Percentiles rank a stretch among this genome's conserved stretches.
These are phyloP conservation scores for Suillus brevipes DNA, from an alignment of 768 basidiomycete species.

Conservation along the genomic window DNA sequence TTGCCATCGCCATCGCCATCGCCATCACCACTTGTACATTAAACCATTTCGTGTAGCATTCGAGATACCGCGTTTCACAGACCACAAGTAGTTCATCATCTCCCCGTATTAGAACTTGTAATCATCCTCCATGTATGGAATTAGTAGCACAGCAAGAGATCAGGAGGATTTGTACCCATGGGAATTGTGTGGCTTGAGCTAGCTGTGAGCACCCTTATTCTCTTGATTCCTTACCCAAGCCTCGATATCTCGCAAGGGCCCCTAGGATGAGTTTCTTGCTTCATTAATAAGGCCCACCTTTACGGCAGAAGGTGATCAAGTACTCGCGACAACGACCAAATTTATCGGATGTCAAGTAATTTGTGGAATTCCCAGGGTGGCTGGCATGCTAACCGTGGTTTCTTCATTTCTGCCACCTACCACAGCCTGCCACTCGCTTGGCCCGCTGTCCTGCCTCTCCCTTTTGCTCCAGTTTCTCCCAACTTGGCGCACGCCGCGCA, in stretches of 20 bases:
- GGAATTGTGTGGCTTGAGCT: not conserved
- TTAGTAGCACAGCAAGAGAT: not conserved
- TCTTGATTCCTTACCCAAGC: not conserved
- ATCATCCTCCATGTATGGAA: constrained; percentile 3
- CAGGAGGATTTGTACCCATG: not conserved
- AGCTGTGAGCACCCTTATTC: not conserved
- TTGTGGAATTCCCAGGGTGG: not conserved
- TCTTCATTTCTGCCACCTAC: not conserved
- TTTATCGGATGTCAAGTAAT: not conserved
- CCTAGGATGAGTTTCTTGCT: not conserved
- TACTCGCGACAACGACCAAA: not conserved
- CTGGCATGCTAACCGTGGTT: not conserved
- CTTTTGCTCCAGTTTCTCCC: not conserved
- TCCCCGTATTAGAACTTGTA: constrained; percentile 1
- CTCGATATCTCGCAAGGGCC: not conserved
- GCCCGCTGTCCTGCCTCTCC: not conserved
- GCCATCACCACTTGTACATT: constrained; percentile 1
- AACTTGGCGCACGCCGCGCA: not conserved
- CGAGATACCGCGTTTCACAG: constrained; percentile 4
- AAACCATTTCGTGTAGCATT: constrained; percentile 4
- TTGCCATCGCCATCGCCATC: not conserved
- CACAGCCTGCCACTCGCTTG: not conserved
- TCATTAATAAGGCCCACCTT: not conserved
- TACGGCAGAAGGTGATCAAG: not conserved
- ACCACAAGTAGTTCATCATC: constrained; percentile 1